Evolutionary conservation across 2,329 filamentous ascomycete species (phyloP), one percentile per base, ranked within the genome.

Genomic region (Hymenoscyphus repandus): DNA sequence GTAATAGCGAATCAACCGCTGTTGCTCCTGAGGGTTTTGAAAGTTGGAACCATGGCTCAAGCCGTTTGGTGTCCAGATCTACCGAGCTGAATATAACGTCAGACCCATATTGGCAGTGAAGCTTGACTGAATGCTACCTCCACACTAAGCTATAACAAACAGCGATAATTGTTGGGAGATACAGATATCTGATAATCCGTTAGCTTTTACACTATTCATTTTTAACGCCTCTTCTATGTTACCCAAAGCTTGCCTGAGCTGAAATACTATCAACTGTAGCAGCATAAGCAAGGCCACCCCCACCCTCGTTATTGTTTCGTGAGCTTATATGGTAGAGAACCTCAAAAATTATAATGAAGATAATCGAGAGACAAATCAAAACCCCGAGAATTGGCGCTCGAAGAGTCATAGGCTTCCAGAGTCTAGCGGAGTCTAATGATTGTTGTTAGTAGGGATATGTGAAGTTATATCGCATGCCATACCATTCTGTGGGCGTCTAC

Each of bases 11-110:
- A 0, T 76, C 58, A 5, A 68, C 63, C 0, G 69, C 77, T 0
- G 56, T 57, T 0, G 75, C 75, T 0, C 79, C 80, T 0, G 61
- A 56, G 0, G 57, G 12, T 9, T 71, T 74, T 0, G 78, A 81
- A 0, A 85, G 49, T 18, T 83, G 77, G 10, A 80, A 74, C 69
- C 75, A 85, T 0, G 81, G 80, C 32, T 85, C 79, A 40, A 84
- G 66, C 0, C 82, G 58, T 51, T 82, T 80, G 0, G 72, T 67
- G 33, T 85, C 78, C 0, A 84, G 61, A 45, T 85, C 80, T 0
- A 83, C 70, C 78, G 79, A 82, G 2, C 69, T 72, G 6, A 9
- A 10, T 3, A 30, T 1, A 42, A 27, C 20, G 4, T 4, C 7
- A 30, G 10, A 42, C 7, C 22, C 7, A 27, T 27, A 27, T 7